A percentile compares a stretch with the other conserved stretches of the same genome.
phyloP scores from a whole-genome alignment of 2,329 filamentous ascomycete genomes.

The Clarireedia homoeocarpa region DNA sequence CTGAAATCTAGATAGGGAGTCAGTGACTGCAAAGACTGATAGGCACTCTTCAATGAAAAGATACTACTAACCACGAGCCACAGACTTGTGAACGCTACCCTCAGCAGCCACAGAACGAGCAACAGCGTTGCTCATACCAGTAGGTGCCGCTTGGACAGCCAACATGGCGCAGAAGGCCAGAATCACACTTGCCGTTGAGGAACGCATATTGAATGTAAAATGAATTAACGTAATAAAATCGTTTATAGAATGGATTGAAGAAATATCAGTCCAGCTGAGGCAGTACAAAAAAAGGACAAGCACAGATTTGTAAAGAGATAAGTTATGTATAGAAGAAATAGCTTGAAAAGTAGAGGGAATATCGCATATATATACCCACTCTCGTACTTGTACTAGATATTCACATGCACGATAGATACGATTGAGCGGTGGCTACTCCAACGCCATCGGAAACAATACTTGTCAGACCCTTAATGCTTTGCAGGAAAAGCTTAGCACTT shows the following conservation, averaged over 20 bases:
- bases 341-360: neutral
- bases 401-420: neutral
- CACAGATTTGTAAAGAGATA: neutral
- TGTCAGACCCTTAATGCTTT: slow-evolving; percentile 5
- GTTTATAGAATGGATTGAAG: neutral
- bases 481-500: neutral
- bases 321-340: neutral
- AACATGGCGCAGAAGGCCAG: slow-evolving; percentile 21
- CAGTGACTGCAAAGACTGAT: neutral
- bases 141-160: slow-evolving; percentile 19
- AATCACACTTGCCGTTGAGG: slow-evolving; percentile 20
- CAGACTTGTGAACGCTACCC: neutral
- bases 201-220: slow-evolving; percentile 18
- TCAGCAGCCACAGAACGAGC: slow-evolving; percentile 7
- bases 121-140: slow-evolving; percentile 1
- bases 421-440: neutral
- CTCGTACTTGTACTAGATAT: no score
- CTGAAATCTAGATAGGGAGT: neutral
- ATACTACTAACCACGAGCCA: neutral
- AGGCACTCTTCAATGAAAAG: no score
- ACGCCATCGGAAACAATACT: slow-evolving; percentile 5
- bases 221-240: neutral
- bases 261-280: slow-evolving; percentile 5
- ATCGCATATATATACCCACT: neutral
- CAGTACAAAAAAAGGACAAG: neutral